Conservation (phyloP, 345 rosid species). For the Salix udensis region DNA sequence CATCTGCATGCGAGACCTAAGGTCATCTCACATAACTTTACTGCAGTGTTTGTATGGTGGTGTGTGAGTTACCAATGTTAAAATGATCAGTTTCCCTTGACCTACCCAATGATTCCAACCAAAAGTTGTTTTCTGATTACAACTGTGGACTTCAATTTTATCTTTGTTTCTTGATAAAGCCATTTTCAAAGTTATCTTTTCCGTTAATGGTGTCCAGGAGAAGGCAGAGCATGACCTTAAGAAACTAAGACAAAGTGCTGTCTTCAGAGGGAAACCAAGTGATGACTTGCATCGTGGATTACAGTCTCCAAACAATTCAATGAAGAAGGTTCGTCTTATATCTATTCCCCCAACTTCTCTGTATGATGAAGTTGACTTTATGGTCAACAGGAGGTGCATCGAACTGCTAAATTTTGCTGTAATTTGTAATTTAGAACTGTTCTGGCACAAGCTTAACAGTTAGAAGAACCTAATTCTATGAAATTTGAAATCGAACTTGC, state of each 20-base stretch:
- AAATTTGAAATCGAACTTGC: background rate
- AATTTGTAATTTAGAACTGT: background rate
- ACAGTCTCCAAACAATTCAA: slow-evolving; percentile 3
- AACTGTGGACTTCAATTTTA: background rate
- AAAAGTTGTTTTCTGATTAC: background rate
- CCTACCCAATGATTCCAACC: background rate
- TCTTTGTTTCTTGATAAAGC: background rate
- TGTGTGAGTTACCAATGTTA: background rate
- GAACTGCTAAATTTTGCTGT: background rate
- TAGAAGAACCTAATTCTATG: background rate
- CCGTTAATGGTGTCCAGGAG: slow-evolving; percentile 21
- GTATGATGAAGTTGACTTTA: background rate
- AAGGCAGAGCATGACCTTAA: slow-evolving; percentile 22
- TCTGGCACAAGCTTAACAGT: background rate
- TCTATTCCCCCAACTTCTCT: background rate
- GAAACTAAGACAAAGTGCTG: slow-evolving; percentile 24
- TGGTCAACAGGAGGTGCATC: background rate
- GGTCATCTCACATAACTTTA: slow-evolving; percentile 23
- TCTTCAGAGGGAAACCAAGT: slow-evolving; percentile 19
- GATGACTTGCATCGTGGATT: slow-evolving; percentile 13
- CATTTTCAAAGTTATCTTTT: background rate
- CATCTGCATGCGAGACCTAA: slow-evolving; percentile 34
- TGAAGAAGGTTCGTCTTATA: slow-evolving; percentile 26
- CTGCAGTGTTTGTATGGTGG: background rate
- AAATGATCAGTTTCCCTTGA: background rate